Conservation (phyloP, 441 rosid species). For the Viola pubescens region DNA sequence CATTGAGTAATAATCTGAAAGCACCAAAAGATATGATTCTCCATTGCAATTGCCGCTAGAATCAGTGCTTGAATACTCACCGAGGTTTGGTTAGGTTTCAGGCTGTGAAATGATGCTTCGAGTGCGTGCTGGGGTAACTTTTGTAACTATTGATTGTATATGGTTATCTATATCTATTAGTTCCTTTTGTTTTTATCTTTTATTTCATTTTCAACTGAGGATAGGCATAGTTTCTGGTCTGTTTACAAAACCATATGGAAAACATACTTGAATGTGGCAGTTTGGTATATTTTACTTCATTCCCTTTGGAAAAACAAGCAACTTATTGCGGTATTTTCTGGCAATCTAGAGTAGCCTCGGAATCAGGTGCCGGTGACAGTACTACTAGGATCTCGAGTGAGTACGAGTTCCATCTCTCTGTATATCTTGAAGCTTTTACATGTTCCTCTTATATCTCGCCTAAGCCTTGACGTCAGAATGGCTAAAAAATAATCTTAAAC, state of each 20-base stretch:
- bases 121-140: slow-evolving; percentile 14
- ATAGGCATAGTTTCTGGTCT: slow-evolving; percentile 20
- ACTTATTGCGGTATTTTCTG: not conserved
- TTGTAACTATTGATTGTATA: slow-evolving; percentile 47
- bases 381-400: too few species aligned
- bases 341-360: not conserved
- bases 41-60: slow-evolving; percentile 6
- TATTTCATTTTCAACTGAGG: slow-evolving; percentile 22
- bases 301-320: not conserved
- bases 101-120: slow-evolving; percentile 17
- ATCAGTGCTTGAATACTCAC: not conserved
- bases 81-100: slow-evolving; percentile 19
- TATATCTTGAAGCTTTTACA: too few species aligned
- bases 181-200: slow-evolving; percentile 5
- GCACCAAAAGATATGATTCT: slow-evolving; percentile 3
- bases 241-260: slow-evolving; percentile 9
- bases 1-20: slow-evolving; percentile 16
- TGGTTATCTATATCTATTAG: slow-evolving; percentile 23
- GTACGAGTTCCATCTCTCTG: too few species aligned
- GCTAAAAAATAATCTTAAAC: too few species aligned
- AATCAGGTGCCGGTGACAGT: too few species aligned
- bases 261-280: slow-evolving; percentile 18
- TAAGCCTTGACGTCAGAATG: too few species aligned
- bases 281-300: not conserved
- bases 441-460: too few species aligned